Conservation (phyloP, 1,284 basidiomycete genomes). For the Irpex rosettiformis region DNA sequence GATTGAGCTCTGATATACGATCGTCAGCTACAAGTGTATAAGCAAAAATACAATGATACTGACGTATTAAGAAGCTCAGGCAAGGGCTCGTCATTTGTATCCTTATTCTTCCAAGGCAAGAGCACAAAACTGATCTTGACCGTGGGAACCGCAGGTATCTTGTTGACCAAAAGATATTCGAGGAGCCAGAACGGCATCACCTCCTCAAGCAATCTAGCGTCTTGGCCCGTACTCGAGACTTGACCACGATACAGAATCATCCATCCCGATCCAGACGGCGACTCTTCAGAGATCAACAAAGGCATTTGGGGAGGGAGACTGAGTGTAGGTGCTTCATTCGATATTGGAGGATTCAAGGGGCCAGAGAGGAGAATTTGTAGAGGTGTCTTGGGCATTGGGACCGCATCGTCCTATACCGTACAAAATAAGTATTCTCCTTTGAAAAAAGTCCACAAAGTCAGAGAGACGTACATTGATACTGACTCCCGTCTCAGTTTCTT, state of each 20-base stretch:
- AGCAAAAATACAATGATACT: constrained; percentile 25
- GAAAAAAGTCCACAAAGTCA: neutral
- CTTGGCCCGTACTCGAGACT: constrained; percentile 59
- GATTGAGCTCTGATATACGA: constrained; percentile 56
- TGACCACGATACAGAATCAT: constrained; percentile 76
- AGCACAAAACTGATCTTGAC: constrained; percentile 88
- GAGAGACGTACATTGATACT: constrained; percentile 27
- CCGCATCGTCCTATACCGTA: constrained; percentile 13
- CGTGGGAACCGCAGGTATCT: constrained; percentile 43
- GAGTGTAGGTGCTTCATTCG: constrained; percentile 71
- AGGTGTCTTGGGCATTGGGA: constrained; percentile 36
- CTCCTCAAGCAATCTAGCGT: constrained; percentile 72
- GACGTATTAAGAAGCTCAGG: constrained; percentile 78
- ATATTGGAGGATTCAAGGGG: constrained; percentile 67
- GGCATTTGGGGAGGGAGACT: constrained; percentile 61
- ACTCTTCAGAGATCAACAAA: constrained; percentile 83
- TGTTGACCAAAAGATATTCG: constrained; percentile 80
- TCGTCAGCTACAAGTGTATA: constrained; percentile 12
- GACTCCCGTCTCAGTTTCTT: constrained; percentile 21
- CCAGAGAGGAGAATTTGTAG: constrained; percentile 66
- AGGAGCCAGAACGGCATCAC: constrained; percentile 85
- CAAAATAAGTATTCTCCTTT: neutral
- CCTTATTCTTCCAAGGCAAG: constrained; percentile 67
- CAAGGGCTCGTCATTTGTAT: constrained; percentile 52
- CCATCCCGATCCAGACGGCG: constrained; percentile 62